A percentile compares a stretch with the other conserved stretches of the same genome.
phyloP scores from a whole-genome alignment of 2,329 filamentous ascomycete species.

The Trichoderma harzianum region DNA sequence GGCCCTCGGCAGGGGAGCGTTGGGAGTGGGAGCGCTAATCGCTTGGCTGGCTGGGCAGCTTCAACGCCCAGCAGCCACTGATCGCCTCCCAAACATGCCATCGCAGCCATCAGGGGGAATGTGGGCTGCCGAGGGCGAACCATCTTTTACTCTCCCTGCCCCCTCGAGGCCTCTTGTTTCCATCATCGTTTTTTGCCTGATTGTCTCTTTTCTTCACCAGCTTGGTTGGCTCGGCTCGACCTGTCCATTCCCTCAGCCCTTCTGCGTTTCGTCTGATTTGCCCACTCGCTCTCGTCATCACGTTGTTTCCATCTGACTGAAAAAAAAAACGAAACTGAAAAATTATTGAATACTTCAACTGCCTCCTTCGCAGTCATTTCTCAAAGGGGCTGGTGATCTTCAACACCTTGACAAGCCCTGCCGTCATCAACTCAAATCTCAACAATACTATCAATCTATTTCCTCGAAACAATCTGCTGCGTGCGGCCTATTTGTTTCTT shows the following conservation, averaged over 20 bases:
- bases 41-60: not conserved
- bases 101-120: conserved; percentile 16
- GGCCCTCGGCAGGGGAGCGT: not conserved
- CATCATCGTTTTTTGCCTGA: conserved; percentile 8
- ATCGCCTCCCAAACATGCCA: conserved; percentile 8
- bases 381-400: conserved; percentile 13
- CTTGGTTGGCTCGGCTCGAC: conserved; percentile 10
- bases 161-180: not conserved
- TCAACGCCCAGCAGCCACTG: conserved; percentile 7
- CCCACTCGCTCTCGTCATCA: not conserved
- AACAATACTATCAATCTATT: not conserved
- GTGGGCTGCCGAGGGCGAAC: conserved; percentile 6
- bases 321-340: not conserved
- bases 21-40: not conserved
- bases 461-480: not conserved
- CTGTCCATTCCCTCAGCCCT: conserved; percentile 2
- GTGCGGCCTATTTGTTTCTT: not conserved
- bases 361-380: conserved; percentile 13
- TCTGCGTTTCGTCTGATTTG: conserved; percentile 4
- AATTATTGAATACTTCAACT: conserved; percentile 1
- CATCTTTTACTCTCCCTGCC: conserved; percentile 13
- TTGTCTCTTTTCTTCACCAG: not conserved
- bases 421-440: not conserved
- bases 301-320: not conserved
- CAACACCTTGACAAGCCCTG: not conserved